phyloP scores from a whole-genome alignment of 768 basidiomycete species.

The Podaxis sp. region DNA sequence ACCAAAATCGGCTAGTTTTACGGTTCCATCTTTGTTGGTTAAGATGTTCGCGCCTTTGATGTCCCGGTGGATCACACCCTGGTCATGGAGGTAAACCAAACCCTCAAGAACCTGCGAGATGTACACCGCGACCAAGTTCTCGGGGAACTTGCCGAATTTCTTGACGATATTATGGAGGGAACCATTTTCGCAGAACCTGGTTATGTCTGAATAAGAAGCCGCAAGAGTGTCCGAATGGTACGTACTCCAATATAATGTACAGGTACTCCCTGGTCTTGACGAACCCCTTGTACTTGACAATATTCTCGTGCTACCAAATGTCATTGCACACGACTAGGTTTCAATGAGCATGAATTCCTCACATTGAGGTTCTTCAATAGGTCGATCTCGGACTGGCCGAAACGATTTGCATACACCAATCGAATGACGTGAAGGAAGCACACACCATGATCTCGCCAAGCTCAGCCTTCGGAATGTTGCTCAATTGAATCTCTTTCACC shows the following conservation, averaged over 20 bases:
- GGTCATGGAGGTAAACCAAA: conserved; percentile 95
- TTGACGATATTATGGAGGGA: conserved; percentile 94
- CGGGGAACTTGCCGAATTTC: conserved; percentile 98
- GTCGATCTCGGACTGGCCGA: conserved; percentile 87
- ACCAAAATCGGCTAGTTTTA: conserved; percentile 99
- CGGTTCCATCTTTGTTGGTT: conserved; percentile 97
- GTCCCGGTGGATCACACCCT: conserved; percentile 98
- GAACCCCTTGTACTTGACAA: conserved; percentile 99
- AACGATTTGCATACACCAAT: conserved; percentile 20
- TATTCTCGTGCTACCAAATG: conserved; percentile 78
- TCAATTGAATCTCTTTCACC: conserved; percentile 95
- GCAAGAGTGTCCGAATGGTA: conserved; percentile 14
- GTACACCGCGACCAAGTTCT: conserved; percentile 94
- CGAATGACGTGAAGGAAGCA: conserved; percentile 16
- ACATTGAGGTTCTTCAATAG: conserved; percentile 96
- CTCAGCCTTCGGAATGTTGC: conserved; percentile 90
- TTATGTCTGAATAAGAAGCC: background rate
- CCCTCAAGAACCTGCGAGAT: conserved; percentile 96
- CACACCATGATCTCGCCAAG: conserved; percentile 96
- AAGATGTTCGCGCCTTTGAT: conserved; percentile 99
- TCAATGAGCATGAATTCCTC: conserved; percentile 23
- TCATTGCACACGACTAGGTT: background rate
- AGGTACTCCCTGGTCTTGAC: conserved; percentile 92
- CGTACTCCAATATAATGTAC: conserved; percentile 95
- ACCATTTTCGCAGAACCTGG: conserved; percentile 96